Evolutionary conservation across 371 early-diverging fungal species (phyloP).

Genomic region (Rhizomucor miehei): DNA sequence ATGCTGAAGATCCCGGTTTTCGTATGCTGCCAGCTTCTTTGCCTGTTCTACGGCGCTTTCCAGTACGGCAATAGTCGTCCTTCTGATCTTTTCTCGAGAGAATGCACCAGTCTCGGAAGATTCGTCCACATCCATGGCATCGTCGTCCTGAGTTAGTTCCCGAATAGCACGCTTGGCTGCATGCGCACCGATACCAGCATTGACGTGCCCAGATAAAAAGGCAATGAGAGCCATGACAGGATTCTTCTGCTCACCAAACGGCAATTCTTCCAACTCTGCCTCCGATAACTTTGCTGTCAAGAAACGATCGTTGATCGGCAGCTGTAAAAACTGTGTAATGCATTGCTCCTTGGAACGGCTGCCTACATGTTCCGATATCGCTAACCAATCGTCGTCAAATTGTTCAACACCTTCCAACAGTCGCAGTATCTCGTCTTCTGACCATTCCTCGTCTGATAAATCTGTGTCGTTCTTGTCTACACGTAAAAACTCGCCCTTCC

Average conservation of each 20-base stretch:
- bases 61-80: constrained; percentile 54
- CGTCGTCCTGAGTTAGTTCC: constrained; percentile 14
- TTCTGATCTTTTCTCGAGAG: constrained; percentile 38
- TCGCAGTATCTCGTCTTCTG: constrained; percentile 87
- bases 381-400: constrained; percentile 96
- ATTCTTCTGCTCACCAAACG: constrained; percentile 35
- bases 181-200: constrained; percentile 44
- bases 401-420: constrained; percentile 96
- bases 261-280: constrained; percentile 31
- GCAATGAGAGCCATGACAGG: constrained; percentile 48
- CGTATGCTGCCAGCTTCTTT: constrained; percentile 62
- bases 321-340: constrained; percentile 89
- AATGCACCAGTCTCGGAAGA: constrained; percentile 18
- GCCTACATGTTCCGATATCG: constrained; percentile 94
- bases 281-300: constrained; percentile 22
- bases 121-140: constrained; percentile 22
- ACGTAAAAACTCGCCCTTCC: constrained; percentile 43
- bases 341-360: constrained; percentile 94
- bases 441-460: constrained; percentile 69
- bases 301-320: constrained; percentile 81
- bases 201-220: constrained; percentile 41
- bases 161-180: constrained; percentile 44
- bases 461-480: constrained; percentile 25
- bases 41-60: constrained; percentile 63
- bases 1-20: constrained; percentile 79